Evolutionary conservation across 306 rosid genomes (phyloP).

Genomic region (Cucurbita moschata): DNA sequence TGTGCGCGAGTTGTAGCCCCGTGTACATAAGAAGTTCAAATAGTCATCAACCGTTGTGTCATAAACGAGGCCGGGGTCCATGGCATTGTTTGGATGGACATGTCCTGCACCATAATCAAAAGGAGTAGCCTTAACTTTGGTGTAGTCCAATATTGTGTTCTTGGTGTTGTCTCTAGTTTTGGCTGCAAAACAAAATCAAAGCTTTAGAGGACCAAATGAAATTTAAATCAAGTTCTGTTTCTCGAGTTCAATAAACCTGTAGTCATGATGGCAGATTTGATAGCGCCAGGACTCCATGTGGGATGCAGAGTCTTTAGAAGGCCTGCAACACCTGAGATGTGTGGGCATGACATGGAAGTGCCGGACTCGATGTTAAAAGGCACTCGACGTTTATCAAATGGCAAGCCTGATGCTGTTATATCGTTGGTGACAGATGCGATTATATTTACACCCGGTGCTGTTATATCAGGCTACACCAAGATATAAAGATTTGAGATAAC

Average conservation of each 20-base stretch:
- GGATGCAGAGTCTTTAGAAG: constrained; percentile 10
- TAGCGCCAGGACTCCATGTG: constrained; percentile 10
- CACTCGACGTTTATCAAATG: not conserved
- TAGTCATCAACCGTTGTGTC: constrained; percentile 31
- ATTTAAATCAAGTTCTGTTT: not conserved
- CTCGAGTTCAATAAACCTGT: not conserved
- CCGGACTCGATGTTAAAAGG: not conserved
- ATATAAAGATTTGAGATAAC: not conserved
- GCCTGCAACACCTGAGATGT: constrained; percentile 3
- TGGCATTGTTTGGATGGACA: constrained; percentile 29
- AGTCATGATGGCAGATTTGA: constrained; percentile 12
- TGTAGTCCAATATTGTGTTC: too few species aligned
- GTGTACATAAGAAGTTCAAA: constrained; percentile 41
- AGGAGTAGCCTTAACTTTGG: constrained; percentile 21
- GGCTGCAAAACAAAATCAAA: not conserved
- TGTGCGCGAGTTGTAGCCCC: constrained; percentile 18
- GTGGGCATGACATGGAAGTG: constrained; percentile 14
- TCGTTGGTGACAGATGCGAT: not conserved
- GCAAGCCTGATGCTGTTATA: not conserved
- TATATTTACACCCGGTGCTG: constrained; percentile 7
- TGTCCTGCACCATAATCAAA: constrained; percentile 52
- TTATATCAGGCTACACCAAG: constrained; percentile 5
- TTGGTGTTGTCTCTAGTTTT: not conserved
- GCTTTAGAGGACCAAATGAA: too few species aligned
- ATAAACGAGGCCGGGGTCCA: constrained; percentile 56